Evolutionary conservation across 2,329 filamentous ascomycete species (phyloP), one percentile per base, ranked within the genome.

Genomic region (Nannizziopsis barbatae): DNA sequence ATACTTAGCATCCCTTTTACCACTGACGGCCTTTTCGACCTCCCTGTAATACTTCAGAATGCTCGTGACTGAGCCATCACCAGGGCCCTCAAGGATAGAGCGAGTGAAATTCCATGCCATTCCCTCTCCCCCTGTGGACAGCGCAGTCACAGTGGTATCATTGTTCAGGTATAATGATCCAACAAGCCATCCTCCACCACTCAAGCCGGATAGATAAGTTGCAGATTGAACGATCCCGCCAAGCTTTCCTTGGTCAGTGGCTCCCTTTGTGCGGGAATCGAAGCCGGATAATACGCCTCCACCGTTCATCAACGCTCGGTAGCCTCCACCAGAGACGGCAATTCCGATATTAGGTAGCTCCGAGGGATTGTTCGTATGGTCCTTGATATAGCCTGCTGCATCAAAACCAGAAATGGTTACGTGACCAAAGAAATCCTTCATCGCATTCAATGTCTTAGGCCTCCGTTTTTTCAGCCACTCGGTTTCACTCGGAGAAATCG

Each of bases 231-330:
- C 70, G 54, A 94, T 68, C 3, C 88, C 88, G 44, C 87, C 85
- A 18, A 95, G 71, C 42, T 87, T 83, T 3, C 85, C 85, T 2
- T 68, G 59, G 6, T 58, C 66, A 0, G 78, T 83, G 2, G 80
- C 71, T 48, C 78, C 77, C 0, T 71, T 62, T 0, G 84, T 88
- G 15, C 88, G 77, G 57, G 67, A 76, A 63, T 95, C 88, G 55
- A 87, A 89, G 0, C 87, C 88, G 27, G 84, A 77, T 12, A 94
- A 58, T 38, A 82, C 83, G 52, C 88, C 88, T 12, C 82, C 88
- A 33, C 86, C 87, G 60, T 84, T 90, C 70, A 89, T 72, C 69
- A 93, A 73, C n/a, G 88, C 87, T 49, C 88, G 75, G 63, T 92
- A 94, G 32, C 88, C 88, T 61, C 88, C 88, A 10, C 87, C 87